Evolutionary conservation across 75 land plant species (phyloP).

Genomic region (Picea glauca): DNA sequence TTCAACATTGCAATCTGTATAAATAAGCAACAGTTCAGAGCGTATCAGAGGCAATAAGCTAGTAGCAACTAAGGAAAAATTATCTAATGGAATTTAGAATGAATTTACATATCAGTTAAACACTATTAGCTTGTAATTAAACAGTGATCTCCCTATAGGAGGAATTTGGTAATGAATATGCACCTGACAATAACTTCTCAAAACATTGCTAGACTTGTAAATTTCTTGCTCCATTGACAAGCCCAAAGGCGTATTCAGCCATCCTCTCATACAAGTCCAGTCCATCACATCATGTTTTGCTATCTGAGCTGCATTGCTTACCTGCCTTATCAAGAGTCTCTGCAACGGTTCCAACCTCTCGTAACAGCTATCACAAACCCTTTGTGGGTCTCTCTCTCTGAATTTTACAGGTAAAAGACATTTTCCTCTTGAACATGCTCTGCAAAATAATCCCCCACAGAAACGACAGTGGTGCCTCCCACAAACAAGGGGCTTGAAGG

Average conservation of each 20-base stretch:
- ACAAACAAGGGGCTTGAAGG: constrained; percentile 64
- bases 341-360: constrained; percentile 82
- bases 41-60: neutral
- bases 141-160: neutral
- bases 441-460: constrained; percentile 83
- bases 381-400: constrained; percentile 68
- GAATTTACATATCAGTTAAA: neutral
- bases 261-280: constrained; percentile 68
- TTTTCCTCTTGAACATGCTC: constrained; percentile 66
- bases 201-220: constrained; percentile 65
- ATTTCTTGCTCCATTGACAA: constrained; percentile 84
- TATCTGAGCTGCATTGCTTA: constrained; percentile 74
- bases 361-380: constrained; percentile 85
- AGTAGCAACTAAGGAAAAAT: neutral
- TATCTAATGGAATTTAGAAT: neutral
- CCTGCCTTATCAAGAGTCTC: constrained; percentile 39
- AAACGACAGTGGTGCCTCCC: constrained; percentile 87
- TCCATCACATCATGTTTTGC: constrained; percentile 92
- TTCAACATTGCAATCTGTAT: constrained; percentile 37
- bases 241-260: constrained; percentile 83
- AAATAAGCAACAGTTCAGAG: neutral
- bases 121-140: neutral
- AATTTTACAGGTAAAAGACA: constrained; percentile 82
- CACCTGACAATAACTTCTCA: constrained; percentile 71
- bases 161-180: neutral